Conservation (phyloP, 2,329 filamentous ascomycete species). For the Lithohypha guttulata region DNA sequence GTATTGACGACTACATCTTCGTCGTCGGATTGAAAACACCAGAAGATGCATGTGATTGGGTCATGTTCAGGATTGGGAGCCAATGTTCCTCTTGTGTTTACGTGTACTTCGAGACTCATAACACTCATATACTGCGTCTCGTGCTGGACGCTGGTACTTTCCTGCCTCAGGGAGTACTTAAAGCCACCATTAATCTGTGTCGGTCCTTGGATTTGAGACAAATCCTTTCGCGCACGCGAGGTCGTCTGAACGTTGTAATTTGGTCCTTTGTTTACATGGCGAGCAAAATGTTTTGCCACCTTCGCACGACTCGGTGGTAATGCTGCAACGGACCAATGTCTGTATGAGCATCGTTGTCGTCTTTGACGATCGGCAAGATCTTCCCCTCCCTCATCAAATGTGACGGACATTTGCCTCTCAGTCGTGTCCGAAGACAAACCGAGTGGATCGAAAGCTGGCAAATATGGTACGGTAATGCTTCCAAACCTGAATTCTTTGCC, state of each 20-base stretch:
- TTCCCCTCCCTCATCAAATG: conserved; percentile 42
- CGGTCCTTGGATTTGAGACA: conserved; percentile 81
- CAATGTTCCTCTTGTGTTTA: conserved; percentile 71
- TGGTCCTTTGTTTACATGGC: conserved; percentile 30
- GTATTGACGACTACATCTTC: conserved; percentile 36
- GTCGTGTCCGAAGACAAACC: conserved; percentile 46
- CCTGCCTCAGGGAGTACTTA: conserved; percentile 70
- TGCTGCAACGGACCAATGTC: conserved; percentile 64
- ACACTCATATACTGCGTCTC: conserved; percentile 92
- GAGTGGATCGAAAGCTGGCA: conserved; percentile 64
- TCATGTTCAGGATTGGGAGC: conserved; percentile 86
- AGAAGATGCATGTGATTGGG: conserved; percentile 79
- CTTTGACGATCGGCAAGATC: conserved; percentile 43
- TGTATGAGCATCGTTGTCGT: conserved; percentile 49
- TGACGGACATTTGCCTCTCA: conserved; percentile 40
- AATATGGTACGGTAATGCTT: conserved; percentile 64
- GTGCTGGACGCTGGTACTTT: conserved; percentile 65
- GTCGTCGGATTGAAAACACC: conserved; percentile 69
- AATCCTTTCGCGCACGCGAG: conserved; percentile 12
- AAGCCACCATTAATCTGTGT: conserved; percentile 78
- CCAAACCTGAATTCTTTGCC: conserved; percentile 73
- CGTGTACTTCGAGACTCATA: conserved; percentile 87
- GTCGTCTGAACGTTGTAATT: conserved; percentile 1
- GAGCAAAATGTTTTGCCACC: conserved; percentile 62
- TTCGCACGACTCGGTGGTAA: conserved; percentile 60